These are phyloP conservation scores for Didymella glomerata DNA, from an alignment of 2,329 filamentous ascomycete species.

Conservation along the genomic window DNA sequence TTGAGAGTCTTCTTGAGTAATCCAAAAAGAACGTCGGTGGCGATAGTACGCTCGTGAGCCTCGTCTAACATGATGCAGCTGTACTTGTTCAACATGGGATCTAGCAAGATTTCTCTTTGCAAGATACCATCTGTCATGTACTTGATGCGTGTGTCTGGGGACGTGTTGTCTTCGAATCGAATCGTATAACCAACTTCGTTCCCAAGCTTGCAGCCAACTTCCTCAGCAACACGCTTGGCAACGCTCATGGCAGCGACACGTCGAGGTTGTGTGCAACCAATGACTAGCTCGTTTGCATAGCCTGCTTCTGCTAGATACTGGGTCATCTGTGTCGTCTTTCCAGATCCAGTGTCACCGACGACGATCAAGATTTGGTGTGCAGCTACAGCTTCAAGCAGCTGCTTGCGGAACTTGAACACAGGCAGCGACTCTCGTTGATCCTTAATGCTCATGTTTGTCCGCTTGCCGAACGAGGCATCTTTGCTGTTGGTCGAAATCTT, in stretches of 20 bases:
- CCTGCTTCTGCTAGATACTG: conserved; percentile 95
- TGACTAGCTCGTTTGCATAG: conserved; percentile 85
- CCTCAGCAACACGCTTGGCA: conserved; percentile 94
- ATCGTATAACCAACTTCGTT: conserved; percentile 99
- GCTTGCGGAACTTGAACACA: conserved; percentile 85
- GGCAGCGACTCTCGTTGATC: conserved; percentile 90
- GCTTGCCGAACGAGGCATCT: conserved; percentile 82
- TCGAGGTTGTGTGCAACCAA: conserved; percentile 95
- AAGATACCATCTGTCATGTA: conserved; percentile 99
- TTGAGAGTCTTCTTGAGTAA: conserved; percentile 88
- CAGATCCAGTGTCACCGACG: conserved; percentile 95
- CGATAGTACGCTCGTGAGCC: conserved; percentile 95
- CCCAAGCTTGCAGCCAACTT: conserved; percentile 92
- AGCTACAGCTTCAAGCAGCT: conserved; percentile 84
- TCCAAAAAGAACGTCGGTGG: conserved; percentile 97
- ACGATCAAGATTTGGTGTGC: conserved; percentile 94
- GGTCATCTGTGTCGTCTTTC: conserved; percentile 95
- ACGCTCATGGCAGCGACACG: conserved; percentile 99
- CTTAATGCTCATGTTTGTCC: conserved; percentile 91
- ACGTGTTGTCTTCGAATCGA: conserved; percentile 95
- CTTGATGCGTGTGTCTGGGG: conserved; percentile 89
- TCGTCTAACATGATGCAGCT: conserved; percentile 99
- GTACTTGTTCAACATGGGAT: conserved; percentile 89
- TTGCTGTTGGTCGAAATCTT: conserved; percentile 80
- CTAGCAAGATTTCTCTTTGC: conserved; percentile 93